These are phyloP conservation scores for Apiotrichum sp. DNA, from an alignment of 1,284 basidiomycete genomes.

Conservation along the genomic window DNA sequence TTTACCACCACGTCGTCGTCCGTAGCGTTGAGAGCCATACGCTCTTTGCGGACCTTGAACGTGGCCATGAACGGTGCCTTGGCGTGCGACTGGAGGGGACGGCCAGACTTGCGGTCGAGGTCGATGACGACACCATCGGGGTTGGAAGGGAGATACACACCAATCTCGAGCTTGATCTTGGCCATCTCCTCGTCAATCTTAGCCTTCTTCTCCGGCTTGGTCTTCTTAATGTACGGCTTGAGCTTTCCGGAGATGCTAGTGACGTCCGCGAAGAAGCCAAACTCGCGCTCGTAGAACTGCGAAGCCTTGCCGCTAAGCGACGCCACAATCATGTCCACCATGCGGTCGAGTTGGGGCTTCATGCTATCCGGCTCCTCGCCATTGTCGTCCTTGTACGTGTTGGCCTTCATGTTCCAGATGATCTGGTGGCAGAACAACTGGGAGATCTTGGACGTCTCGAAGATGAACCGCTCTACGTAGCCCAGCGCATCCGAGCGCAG, in stretches of 20 bases:
- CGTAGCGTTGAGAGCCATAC: conserved; percentile 50
- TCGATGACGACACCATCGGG: conserved; percentile 95
- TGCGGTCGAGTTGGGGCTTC: conserved; percentile 87
- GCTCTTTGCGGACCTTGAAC: conserved; percentile 90
- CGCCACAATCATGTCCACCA: conserved; percentile 74
- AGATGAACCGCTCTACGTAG: conserved; percentile 92
- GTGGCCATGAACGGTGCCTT: conserved; percentile 99
- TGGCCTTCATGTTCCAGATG: conserved; percentile 99
- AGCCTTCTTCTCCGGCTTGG: conserved; percentile 95
- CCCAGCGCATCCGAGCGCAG: conserved; percentile 81
- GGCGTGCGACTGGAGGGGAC: conserved; percentile 93
- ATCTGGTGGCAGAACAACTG: conserved; percentile 99
- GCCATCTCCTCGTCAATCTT: conserved; percentile 99
- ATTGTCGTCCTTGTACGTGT: conserved; percentile 89
- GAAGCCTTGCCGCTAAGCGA: conserved; percentile 87
- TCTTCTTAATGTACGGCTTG: conserved; percentile 93
- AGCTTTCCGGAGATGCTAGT: conserved; percentile 97
- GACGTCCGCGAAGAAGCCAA: conserved; percentile 92
- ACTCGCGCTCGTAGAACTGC: conserved; percentile 90
- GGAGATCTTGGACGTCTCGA: conserved; percentile 94
- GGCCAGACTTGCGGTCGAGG: conserved; percentile 91
- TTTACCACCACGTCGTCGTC: conserved; percentile 40
- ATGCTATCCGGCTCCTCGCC: conserved; percentile 70
- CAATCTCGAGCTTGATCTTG: conserved; percentile 84
- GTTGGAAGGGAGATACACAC: conserved; percentile 95